phyloP scores from a whole-genome alignment of 202 grass and related monocot genomes.

The Musa balbisiana region DNA sequence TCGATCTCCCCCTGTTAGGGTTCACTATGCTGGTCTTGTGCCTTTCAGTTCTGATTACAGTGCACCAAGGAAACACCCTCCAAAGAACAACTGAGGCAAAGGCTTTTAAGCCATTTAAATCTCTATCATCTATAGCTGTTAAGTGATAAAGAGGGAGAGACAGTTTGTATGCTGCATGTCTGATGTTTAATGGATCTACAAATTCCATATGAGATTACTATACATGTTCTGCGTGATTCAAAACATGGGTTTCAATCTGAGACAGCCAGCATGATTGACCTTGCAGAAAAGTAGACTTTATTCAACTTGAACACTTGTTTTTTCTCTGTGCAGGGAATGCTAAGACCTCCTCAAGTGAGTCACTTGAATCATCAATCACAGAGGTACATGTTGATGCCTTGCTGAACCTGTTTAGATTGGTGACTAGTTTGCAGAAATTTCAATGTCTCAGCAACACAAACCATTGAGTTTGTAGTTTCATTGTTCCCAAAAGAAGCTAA shows the following conservation, averaged over 20 bases:
- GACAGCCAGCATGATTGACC: neutral
- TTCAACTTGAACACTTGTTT: conserved; percentile 7
- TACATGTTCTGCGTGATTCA: neutral
- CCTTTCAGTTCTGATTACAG: conserved; percentile 30
- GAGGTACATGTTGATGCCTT: conserved; percentile 10
- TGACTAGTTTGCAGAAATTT: neutral
- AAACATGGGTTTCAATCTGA: neutral
- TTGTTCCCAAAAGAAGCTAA: neutral
- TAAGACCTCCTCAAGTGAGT: neutral
- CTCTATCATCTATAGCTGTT: neutral
- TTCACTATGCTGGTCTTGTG: conserved; percentile 14
- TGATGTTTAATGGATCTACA: neutral
- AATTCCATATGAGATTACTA: neutral
- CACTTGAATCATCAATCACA: neutral
- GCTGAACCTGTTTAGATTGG: neutral
- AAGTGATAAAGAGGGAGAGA: neutral
- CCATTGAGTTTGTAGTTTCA: neutral
- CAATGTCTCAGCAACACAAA: neutral
- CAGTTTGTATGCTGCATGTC: neutral
- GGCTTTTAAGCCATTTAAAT: neutral
- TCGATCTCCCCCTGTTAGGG: neutral
- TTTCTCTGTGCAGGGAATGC: conserved; percentile 14
- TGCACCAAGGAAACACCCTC: conserved; percentile 7
- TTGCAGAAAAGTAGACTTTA: neutral
- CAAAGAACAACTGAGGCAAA: conserved; percentile 27